Conservation (phyloP, 2,329 filamentous ascomycete species). For the Nannizzia gypsea region DNA sequence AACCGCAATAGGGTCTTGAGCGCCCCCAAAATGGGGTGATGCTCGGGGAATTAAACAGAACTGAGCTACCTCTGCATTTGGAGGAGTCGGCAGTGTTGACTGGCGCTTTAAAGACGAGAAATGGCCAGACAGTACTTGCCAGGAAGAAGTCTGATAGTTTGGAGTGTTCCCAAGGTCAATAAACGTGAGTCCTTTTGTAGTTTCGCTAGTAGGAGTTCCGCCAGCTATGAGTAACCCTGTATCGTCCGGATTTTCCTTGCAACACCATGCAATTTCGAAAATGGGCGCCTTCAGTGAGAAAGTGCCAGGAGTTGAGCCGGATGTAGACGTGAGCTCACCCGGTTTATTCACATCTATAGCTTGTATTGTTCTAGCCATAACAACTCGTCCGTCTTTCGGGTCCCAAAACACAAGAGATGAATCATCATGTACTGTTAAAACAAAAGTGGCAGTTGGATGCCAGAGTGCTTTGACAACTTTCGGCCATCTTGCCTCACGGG, state of each 20-base stretch:
- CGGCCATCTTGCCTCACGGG: conserved; percentile 55
- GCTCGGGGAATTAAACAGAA: conserved; percentile 72
- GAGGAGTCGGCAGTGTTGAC: conserved; percentile 60
- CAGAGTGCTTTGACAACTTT: conserved; percentile 72
- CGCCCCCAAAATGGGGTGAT: conserved; percentile 76
- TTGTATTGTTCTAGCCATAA: conserved; percentile 71
- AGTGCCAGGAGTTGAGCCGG: conserved; percentile 35
- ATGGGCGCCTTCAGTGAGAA: conserved; percentile 60
- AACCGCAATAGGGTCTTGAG: conserved; percentile 80
- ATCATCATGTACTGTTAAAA: conserved; percentile 80
- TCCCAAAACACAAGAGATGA: conserved; percentile 92
- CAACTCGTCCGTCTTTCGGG: conserved; percentile 68
- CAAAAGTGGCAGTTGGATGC: conserved; percentile 88
- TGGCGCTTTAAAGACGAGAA: conserved; percentile 64
- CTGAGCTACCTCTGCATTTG: conserved; percentile 62
- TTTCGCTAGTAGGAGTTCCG: conserved; percentile 55
- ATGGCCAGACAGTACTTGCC: conserved; percentile 69
- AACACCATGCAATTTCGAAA: conserved; percentile 77
- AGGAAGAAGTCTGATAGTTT: conserved; percentile 80
- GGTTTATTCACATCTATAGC: conserved; percentile 63
- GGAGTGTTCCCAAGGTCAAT: conserved; percentile 82
- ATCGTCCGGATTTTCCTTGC: conserved; percentile 85
- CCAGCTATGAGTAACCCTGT: conserved; percentile 80
- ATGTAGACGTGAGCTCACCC: conserved; percentile 27
- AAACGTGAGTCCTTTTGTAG: conserved; percentile 70